Evolutionary conservation across 768 basidiomycete species (phyloP), one percentile per base, ranked within the genome.

Genomic region (Rubroboletus pulcherrimus): DNA sequence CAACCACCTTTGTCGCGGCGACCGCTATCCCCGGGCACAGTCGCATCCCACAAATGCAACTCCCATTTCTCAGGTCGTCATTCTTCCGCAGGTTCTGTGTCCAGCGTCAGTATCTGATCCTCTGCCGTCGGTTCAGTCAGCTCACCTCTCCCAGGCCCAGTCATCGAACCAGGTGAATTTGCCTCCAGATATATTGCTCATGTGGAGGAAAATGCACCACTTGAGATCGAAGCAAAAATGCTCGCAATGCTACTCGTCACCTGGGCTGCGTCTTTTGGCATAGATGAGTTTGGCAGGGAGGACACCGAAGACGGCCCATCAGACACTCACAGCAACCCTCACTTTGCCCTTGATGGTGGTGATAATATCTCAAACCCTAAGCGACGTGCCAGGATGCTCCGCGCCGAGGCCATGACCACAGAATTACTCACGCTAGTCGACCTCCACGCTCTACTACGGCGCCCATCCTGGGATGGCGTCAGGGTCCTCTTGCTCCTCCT

Each of bases 221-320:
- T 96, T 11, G 80, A 82, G n/a, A 76, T 81, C 46, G 86, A 91
- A 60, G 93, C 87, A 12, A 81, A 82, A 40, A 80, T 96, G 53
- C 78, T 97, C 39, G 79, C 85, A 19, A 87, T 90, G 78, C 72
- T 91, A 31, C 77, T 96, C 21, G 90, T 90, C 42, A 83, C 88
- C 21, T 97, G 93, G 93, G 94, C 92, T 0, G 82, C 86, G 5
- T 92, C 91, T 38, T 94, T 91, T 68, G 95, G 94, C 39, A 75
- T 96, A 44, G 83, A 95, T 68, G 90, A 93, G 63, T 79, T 76
- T 41, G 94, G 79, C 15, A 83, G 86, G 41, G 74, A 76, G 39
- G 66, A 66, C 8, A 4, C 41, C 5, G 57, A 61, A 38, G 52
- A 56, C 1, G 19, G 19, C 30, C 10, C 55, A 11, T 55, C 62